Evolutionary conservation across 2,329 filamentous ascomycete genomes (phyloP).

Genomic region (Aureobasidium uvarum): DNA sequence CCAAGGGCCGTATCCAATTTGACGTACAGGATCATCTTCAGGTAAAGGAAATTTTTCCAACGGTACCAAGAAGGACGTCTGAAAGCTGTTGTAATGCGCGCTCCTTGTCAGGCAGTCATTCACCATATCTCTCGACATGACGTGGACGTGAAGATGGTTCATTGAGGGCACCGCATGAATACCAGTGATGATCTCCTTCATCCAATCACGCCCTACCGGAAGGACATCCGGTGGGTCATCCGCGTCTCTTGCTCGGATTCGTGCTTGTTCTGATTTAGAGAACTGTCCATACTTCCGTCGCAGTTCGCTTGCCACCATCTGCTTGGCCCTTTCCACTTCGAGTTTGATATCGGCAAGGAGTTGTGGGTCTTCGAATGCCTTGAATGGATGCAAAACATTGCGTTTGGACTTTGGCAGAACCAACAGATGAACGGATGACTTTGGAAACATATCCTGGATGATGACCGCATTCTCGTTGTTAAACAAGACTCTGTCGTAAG

Average conservation of each 20-base stretch:
- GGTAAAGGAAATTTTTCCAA: conserved; percentile 77
- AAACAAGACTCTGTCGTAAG: conserved; percentile 63
- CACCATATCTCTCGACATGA: conserved; percentile 76
- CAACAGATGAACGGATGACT: conserved; percentile 79
- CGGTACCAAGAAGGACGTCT: conserved; percentile 76
- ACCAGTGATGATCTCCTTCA: conserved; percentile 68
- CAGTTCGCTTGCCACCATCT: conserved; percentile 71
- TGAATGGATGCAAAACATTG: conserved; percentile 68
- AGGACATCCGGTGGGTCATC: conserved; percentile 46
- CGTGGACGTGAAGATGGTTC: conserved; percentile 87
- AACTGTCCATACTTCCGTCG: conserved; percentile 63
- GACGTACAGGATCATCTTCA: conserved; percentile 61
- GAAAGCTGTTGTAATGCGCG: conserved; percentile 92
- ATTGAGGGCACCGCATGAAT: conserved; percentile 88
- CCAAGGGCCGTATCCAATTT: conserved; percentile 58
- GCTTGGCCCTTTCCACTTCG: conserved; percentile 61
- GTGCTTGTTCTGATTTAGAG: conserved; percentile 62
- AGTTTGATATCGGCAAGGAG: conserved; percentile 65
- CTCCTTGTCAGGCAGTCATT: conserved; percentile 70
- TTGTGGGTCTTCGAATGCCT: conserved; percentile 66
- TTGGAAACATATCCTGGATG: conserved; percentile 83
- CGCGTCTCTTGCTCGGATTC: conserved; percentile 62
- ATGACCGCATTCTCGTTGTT: conserved; percentile 68
- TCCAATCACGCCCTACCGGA: conserved; percentile 76
- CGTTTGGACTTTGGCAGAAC: conserved; percentile 74